Evolutionary conservation across 164 flowering plant species (phyloP).

Genomic region (Umbellularia californica): DNA sequence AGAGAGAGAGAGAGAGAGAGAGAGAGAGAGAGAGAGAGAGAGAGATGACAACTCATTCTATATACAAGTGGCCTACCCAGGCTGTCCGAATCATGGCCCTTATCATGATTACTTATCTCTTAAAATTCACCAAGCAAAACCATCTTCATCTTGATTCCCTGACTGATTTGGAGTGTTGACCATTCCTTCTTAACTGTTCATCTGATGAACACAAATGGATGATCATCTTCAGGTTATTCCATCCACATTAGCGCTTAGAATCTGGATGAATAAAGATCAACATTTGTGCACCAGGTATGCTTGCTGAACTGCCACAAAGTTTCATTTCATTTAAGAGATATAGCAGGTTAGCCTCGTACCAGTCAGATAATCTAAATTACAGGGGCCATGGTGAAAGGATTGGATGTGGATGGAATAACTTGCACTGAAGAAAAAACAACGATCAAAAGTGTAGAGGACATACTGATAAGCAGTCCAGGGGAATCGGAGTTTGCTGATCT

Average conservation of each 20-base stretch:
- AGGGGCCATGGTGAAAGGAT: not conserved
- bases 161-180: not conserved
- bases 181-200: not conserved
- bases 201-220: not conserved
- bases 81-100: too few relatives aligned
- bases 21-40: too few relatives aligned
- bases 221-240: not conserved
- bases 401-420: not conserved
- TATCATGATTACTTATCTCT: too few relatives aligned
- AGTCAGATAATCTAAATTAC: not conserved
- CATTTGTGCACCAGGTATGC: not conserved
- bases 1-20: too few relatives aligned
- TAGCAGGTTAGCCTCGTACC: not conserved
- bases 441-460: conserved; percentile 16
- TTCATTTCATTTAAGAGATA: not conserved
- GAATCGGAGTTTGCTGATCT: conserved; percentile 65
- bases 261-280: not conserved
- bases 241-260: not conserved
- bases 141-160: too few relatives aligned
- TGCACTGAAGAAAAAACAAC: not conserved
- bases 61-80: too few relatives aligned
- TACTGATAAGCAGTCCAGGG: conserved; percentile 67
- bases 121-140: too few relatives aligned
- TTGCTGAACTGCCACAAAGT: not conserved
- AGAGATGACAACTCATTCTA: too few relatives aligned